Evolutionary conservation across 2,329 filamentous ascomycete genomes (phyloP), one percentile per base, ranked within the genome.

Genomic region (Xylariaceae sp.): DNA sequence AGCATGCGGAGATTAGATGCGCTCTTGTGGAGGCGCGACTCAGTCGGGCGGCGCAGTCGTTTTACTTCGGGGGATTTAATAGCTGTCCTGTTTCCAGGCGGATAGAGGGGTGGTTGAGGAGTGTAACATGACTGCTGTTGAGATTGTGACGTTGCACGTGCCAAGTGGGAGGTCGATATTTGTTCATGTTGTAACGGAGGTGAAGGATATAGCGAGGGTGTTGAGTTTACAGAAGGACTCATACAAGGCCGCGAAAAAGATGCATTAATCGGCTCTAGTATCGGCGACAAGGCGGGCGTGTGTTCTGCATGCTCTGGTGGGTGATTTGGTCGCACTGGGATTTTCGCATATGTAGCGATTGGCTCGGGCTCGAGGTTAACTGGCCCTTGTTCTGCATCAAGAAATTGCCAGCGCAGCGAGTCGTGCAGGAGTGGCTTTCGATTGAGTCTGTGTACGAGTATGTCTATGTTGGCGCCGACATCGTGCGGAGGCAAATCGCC

Each of bases 1-100:
- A 58, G 31, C 33, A 54, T 53, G 11, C 59, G 58, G 39, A 54
- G 50, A 32, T 55, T 61, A 9, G 58, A 51, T 18, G 52, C 42
- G 32, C 54, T 57, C 43, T 47, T 58, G 32, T 51, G 49, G 39
- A 44, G 39, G 27, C 51, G 53, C 19, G 50, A 44, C 4, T 58
- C 57, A 9, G 51, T 47, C 15, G 47, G 44, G 19, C 50, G 47
- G 32, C 53, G 53, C 9, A 49, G 32, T 30, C 33, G 51, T 32
- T 52, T 51, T 10, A 33, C 15, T 33, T 55, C 46, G 15, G 14
- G 39, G 19, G 38, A 3, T 45, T 39, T 52, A 15, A 41, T 19
- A 11, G 22, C 17, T 4, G 31, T 6, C 22, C 19, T 49, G n/a
- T 45, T 45, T n/a, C 49, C 38, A 11, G 33, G 18, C 18, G 31